Evolutionary conservation across 495 filamentous ascomycete genomes (phyloP), one percentile per base, ranked within the genome.

Genomic region (Tuber indicum): DNA sequence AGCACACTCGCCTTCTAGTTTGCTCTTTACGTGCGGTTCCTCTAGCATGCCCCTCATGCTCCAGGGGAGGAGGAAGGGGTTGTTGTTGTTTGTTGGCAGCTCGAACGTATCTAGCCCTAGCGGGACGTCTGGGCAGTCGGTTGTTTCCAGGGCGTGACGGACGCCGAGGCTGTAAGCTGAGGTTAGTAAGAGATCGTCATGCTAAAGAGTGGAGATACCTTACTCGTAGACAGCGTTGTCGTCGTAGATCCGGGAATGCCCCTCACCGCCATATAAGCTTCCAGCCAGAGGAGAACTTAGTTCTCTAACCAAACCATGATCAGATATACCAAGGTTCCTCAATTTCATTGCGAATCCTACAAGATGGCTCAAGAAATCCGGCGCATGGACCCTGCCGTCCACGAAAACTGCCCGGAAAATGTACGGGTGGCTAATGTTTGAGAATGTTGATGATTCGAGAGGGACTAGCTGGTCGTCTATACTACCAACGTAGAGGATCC

Each of bases 381-480:
- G 94, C 12, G 95, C 91, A 82, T 99, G 95, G 44, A 97, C 89
- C 77, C 94, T 89, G 49, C 94, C 93, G 84, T 98, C 95, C 72
- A 99, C 93, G 83, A 98, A 99, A 9, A 95, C 95, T 44, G 94
- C 93, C 41, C 96, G 90, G 82, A 92, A 95, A 58, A 99, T 94
- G 80, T 97, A 94, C 5, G 96, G 96, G 83, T 99, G 96, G 47
- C 89, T 89, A 8, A 92, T 89, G 7, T 91, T 91, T 2, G 93
- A 89, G 81, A 96, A 97, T 3, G 93, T 90, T 0, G 94, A 93
- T 23, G 94, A 97, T 90, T 97, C 94, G 73, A 97, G 84, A 21
- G 94, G 95, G 44, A 99, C 94, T 19, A 99, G 87, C 84, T 99
- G 96, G 85, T 99, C 96, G 83, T 99, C 96, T 74, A 98, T 96